Conservation (phyloP, 1,139 yeast genomes). For the Suhomyces panamericanus region DNA sequence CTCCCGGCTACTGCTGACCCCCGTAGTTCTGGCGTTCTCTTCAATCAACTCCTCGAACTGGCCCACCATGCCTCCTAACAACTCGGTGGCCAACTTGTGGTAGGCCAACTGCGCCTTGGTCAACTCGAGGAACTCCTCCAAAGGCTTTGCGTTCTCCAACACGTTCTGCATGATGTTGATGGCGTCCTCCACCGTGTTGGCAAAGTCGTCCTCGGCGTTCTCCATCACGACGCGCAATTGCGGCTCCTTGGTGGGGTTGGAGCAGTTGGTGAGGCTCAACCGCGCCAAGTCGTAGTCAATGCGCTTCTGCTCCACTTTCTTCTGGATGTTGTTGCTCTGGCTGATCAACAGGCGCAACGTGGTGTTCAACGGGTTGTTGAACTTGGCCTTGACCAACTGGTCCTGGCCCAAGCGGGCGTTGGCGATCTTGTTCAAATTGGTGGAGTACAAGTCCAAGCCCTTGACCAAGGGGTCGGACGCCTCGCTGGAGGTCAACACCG, state of each 20-base stretch:
- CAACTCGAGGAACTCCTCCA: conserved; percentile 68
- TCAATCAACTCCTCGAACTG: conserved; percentile 64
- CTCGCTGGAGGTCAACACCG: conserved; percentile 47
- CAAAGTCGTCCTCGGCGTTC: conserved; percentile 86
- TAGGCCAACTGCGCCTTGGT: conserved; percentile 80
- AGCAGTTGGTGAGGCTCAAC: conserved; percentile 59
- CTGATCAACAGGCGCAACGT: conserved; percentile 64
- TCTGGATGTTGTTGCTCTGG: conserved; percentile 71
- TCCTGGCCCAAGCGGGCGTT: conserved; percentile 86
- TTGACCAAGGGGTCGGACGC: conserved; percentile 45
- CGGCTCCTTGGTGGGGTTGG: conserved; percentile 74
- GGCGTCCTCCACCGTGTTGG: conserved; percentile 88
- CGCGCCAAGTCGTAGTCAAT: conserved; percentile 80
- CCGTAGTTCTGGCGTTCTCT: conserved; percentile 32
- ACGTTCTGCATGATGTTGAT: conserved; percentile 82
- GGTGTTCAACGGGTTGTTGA: conserved; percentile 66
- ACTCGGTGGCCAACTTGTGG: conserved; percentile 74
- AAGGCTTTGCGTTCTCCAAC: conserved; percentile 70
- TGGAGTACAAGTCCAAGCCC: conserved; percentile 46
- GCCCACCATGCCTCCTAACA: conserved; percentile 65
- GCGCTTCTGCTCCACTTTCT: conserved; percentile 76
- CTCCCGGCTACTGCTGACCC: conserved; percentile 31
- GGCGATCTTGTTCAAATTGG: conserved; percentile 62
- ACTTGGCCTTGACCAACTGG: conserved; percentile 64
- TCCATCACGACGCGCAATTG: conserved; percentile 77